Conservation (phyloP, 1,139 yeast genomes). For the Diutina sp. region DNA sequence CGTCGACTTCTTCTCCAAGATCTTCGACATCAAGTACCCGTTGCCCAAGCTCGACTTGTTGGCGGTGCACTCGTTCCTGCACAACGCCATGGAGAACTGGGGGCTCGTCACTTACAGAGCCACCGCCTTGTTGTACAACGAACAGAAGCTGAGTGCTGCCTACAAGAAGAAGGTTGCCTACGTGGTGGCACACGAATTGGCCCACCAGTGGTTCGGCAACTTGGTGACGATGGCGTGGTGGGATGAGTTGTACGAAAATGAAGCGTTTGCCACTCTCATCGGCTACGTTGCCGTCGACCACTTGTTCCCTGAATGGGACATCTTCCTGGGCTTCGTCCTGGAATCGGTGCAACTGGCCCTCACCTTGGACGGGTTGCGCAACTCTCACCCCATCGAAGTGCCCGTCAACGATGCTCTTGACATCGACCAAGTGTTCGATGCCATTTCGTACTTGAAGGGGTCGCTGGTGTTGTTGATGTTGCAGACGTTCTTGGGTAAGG, state of each 20-base stretch:
- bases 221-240: slow-evolving; percentile 54
- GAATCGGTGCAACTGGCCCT: slow-evolving; percentile 39
- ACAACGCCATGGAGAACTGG: slow-evolving; percentile 55
- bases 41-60: slow-evolving; percentile 46
- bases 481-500: slow-evolving; percentile 15
- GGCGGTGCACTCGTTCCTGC: slow-evolving; percentile 45
- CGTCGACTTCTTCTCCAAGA: slow-evolving; percentile 35
- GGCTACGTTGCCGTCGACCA: slow-evolving; percentile 39
- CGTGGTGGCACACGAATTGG: slow-evolving; percentile 48
- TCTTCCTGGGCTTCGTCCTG: slow-evolving; percentile 40
- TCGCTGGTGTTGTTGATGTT: slow-evolving; percentile 17
- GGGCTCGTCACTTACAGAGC: slow-evolving; percentile 45
- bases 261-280: slow-evolving; percentile 53
- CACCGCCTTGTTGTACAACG: slow-evolving; percentile 38
- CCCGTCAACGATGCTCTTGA: slow-evolving; percentile 42
- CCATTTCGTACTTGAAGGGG: slow-evolving; percentile 15
- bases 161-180: slow-evolving; percentile 37
- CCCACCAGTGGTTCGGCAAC: slow-evolving; percentile 59
- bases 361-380: slow-evolving; percentile 37
- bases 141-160: slow-evolving; percentile 31
- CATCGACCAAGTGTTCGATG: slow-evolving; percentile 44
- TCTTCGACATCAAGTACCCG: slow-evolving; percentile 46
- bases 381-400: slow-evolving; percentile 48
- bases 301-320: slow-evolving; percentile 46
- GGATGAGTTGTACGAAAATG: slow-evolving; percentile 54